Evolutionary conservation across 2,329 filamentous ascomycete genomes (phyloP).

Genomic region (Paramyrothecium sp.): DNA sequence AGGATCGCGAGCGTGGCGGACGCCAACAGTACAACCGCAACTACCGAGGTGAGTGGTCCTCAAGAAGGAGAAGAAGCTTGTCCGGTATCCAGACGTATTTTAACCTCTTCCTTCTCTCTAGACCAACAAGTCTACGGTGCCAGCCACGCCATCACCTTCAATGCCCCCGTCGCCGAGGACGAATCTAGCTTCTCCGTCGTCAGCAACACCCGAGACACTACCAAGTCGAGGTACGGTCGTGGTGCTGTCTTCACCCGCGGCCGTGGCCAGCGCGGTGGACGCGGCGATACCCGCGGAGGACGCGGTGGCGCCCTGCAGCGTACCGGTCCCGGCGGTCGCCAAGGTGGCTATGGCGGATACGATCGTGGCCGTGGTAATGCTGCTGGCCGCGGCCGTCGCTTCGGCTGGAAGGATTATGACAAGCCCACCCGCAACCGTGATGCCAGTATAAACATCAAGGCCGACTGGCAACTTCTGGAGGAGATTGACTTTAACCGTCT

Average conservation of each 20-base stretch:
- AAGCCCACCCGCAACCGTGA: slow-evolving; percentile 96
- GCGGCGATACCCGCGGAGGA: slow-evolving; percentile 60
- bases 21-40: slow-evolving; percentile 89
- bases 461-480: slow-evolving; percentile 93
- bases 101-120: slow-evolving; percentile 31
- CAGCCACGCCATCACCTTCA: slow-evolving; percentile 82
- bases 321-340: slow-evolving; percentile 66
- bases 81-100: background rate
- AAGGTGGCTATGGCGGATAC: slow-evolving; percentile 57
- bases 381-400: slow-evolving; percentile 73
- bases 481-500: slow-evolving; percentile 98
- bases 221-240: slow-evolving; percentile 84
- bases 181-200: slow-evolving; percentile 98
- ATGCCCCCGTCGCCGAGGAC: slow-evolving; percentile 88
- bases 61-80: slow-evolving; percentile 3
- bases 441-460: slow-evolving; percentile 92
- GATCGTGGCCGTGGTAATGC: slow-evolving; percentile 72
- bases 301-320: slow-evolving; percentile 66
- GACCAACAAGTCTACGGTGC: slow-evolving; percentile 97
- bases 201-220: slow-evolving; percentile 85
- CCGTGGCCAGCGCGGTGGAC: slow-evolving; percentile 73
- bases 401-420: slow-evolving; percentile 98
- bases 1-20: slow-evolving; percentile 76
- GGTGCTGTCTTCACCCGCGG: slow-evolving; percentile 88
- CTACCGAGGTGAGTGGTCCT: slow-evolving; percentile 71